phyloP scores from a whole-genome alignment of 352 stramenopile genomes.

The Phytophthora podocarpi region DNA sequence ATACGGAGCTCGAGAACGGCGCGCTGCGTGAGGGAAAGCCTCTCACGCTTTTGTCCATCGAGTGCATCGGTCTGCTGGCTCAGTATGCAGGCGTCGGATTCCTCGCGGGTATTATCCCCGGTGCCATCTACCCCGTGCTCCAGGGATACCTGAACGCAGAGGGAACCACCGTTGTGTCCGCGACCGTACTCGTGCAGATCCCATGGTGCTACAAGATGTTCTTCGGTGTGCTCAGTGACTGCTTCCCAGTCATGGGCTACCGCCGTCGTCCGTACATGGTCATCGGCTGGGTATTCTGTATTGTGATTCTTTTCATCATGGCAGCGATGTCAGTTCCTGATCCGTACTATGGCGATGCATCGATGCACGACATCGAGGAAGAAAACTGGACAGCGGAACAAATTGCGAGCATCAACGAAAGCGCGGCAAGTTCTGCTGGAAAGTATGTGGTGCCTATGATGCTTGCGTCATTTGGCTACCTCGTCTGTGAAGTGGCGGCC shows the following conservation, averaged over 20 bases:
- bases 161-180: slow-evolving; percentile 47
- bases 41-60: slow-evolving; percentile 34
- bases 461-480: slow-evolving; percentile 57
- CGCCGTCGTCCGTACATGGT: slow-evolving; percentile 60
- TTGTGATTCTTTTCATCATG: slow-evolving; percentile 49
- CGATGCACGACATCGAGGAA: slow-evolving; percentile 37
- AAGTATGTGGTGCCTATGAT: slow-evolving; percentile 65
- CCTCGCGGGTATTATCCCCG: slow-evolving; percentile 43
- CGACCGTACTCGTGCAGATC: slow-evolving; percentile 48
- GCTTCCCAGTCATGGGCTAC: slow-evolving; percentile 56
- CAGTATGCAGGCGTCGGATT: slow-evolving; percentile 58
- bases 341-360: slow-evolving; percentile 48
- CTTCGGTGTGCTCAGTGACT: slow-evolving; percentile 57
- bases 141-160: slow-evolving; percentile 59
- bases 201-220: slow-evolving; percentile 64
- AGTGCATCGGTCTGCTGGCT: slow-evolving; percentile 46
- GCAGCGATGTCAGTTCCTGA: slow-evolving; percentile 32
- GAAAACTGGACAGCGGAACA: slow-evolving; percentile 42
- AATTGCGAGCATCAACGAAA: slow-evolving; percentile 39
- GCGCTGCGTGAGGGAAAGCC: slow-evolving; percentile 41
- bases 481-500: slow-evolving; percentile 54
- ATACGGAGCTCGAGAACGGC: slow-evolving; percentile 30
- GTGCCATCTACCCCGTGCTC: slow-evolving; percentile 55
- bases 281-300: slow-evolving; percentile 50
- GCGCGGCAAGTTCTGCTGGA: slow-evolving; percentile 32